These are phyloP conservation scores for Colletotrichum chrysophilum DNA, from an alignment of 2,329 filamentous ascomycete species.

Conservation along the genomic window DNA sequence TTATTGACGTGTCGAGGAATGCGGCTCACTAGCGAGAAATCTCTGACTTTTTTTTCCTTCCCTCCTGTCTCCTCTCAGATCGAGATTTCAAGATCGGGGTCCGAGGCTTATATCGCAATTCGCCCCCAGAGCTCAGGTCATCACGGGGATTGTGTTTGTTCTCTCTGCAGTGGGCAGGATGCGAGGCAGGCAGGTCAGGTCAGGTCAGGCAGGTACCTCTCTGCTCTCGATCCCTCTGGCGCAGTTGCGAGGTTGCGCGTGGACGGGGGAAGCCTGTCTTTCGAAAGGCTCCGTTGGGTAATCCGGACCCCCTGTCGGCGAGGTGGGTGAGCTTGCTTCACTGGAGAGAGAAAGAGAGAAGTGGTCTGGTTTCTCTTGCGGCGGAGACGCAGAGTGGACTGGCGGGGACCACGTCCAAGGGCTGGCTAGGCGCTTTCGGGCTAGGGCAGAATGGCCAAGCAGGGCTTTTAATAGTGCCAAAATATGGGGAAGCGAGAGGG, in stretches of 20 bases:
- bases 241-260: not conserved
- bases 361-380: not conserved
- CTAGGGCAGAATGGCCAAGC: constrained; percentile 7
- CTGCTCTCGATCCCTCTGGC: not conserved
- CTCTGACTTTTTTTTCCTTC: not conserved
- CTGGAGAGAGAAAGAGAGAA: not conserved
- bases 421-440: not conserved
- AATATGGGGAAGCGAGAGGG: constrained; percentile 18
- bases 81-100: constrained; percentile 18
- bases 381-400: constrained; percentile 5
- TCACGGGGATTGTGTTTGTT: not conserved
- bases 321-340: not conserved
- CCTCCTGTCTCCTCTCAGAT: not conserved
- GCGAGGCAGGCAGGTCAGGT: not conserved
- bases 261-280: constrained; percentile 17
- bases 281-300: constrained; percentile 5
- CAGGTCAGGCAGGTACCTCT: not conserved
- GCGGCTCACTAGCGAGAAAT: constrained; percentile 1
- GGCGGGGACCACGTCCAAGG: not conserved
- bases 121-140: not conserved
- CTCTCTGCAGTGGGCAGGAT: not conserved
- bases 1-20: constrained; percentile 13
- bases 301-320: constrained; percentile 3
- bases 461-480: constrained; percentile 16
- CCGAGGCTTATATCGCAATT: constrained; percentile 3